Evolutionary conservation across 2,329 filamentous ascomycete genomes (phyloP).

Genomic region (Colletotrichum australisinense): DNA sequence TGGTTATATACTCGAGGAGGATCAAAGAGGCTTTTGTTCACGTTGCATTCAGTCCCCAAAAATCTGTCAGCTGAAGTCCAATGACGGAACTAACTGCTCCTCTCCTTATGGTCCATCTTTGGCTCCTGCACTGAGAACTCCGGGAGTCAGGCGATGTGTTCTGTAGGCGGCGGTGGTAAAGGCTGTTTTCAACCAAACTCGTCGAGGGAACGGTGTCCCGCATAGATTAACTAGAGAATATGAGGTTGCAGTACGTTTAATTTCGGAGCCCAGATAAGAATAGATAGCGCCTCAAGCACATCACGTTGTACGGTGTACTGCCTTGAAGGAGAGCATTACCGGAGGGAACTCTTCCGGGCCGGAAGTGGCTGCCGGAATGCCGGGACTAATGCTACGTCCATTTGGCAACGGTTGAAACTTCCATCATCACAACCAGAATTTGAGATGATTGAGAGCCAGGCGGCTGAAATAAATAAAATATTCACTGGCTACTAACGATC

Average conservation of each 20-base stretch:
- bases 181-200: background rate
- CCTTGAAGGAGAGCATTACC: background rate
- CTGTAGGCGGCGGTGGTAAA: background rate
- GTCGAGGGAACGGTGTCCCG: background rate
- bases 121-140: background rate
- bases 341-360: slow-evolving; percentile 25
- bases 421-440: background rate
- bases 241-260: background rate
- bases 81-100: background rate
- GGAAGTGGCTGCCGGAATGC: slow-evolving; percentile 1
- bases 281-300: background rate
- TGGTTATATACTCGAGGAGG: slow-evolving; percentile 8
- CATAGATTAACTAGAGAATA: slow-evolving; percentile 6
- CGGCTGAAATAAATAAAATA: background rate
- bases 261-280: background rate
- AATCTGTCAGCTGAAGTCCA: background rate
- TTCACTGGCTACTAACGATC: background rate
- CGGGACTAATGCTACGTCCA: background rate
- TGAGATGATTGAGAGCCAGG: background rate
- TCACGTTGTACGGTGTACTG: background rate
- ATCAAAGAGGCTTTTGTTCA: background rate
- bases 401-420: background rate
- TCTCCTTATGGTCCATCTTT: background rate
- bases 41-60: background rate
- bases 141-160: background rate